A percentile compares a stretch with the other conserved stretches of the same genome.
Conservation (phyloP, 2,329 filamentous ascomycete genomes). For the Tolypocladium album region DNA sequence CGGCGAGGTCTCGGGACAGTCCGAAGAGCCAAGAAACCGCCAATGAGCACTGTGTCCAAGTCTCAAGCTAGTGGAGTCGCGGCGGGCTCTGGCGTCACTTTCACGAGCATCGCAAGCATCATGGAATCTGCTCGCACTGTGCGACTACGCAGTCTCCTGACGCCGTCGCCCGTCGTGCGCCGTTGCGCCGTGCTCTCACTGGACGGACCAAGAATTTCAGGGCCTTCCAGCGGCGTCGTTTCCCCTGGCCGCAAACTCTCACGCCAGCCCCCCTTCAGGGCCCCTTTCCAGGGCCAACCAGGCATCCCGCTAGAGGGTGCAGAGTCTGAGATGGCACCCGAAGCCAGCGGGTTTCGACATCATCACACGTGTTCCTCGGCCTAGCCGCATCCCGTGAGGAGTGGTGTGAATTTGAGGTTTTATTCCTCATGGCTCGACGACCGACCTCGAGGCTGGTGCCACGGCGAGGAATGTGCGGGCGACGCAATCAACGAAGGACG, state of each 20-base stretch:
- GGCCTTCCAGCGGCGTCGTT: background rate
- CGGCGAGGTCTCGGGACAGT: background rate
- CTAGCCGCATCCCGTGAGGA: background rate
- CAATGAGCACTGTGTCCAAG: background rate
- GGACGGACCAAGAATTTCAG: background rate
- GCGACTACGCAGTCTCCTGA: background rate
- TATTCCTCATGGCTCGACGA: no score
- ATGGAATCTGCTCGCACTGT: background rate
- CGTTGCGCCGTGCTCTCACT: background rate
- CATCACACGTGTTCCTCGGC: background rate
- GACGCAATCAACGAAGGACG: background rate
- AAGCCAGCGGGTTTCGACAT: background rate
- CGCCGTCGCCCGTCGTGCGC: background rate
- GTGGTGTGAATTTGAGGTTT: background rate
- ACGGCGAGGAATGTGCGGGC: background rate
- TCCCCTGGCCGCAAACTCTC: constrained; percentile 1
- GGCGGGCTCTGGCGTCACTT: background rate
- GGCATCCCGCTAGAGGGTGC: background rate
- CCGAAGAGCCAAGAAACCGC: background rate
- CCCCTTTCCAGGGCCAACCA: background rate
- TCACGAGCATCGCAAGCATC: background rate
- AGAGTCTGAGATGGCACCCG: background rate
- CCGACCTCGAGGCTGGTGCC: background rate
- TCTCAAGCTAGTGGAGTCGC: no score
- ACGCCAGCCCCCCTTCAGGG: background rate